phyloP scores from a whole-genome alignment of 495 filamentous ascomycete genomes.

The Aspergillus biplanus region DNA sequence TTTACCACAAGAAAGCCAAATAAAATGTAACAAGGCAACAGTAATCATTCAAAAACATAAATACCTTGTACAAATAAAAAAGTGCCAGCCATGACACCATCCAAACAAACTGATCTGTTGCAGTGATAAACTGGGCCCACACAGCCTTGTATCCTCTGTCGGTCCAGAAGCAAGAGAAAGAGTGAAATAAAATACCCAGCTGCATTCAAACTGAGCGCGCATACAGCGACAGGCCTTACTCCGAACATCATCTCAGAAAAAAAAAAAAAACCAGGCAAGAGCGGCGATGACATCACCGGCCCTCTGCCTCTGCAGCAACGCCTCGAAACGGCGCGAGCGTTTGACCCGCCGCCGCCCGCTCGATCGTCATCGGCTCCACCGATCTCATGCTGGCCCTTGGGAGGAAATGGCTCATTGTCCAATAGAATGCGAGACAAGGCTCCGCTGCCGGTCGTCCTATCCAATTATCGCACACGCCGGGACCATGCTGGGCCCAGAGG shows the following conservation, averaged over 20 bases:
- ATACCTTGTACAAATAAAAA: background rate
- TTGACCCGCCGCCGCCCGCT: constrained; percentile 34
- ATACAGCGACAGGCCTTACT: background rate
- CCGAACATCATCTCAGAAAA: background rate
- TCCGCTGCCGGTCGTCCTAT: constrained; percentile 27
- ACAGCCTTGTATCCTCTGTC: background rate
- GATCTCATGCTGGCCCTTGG: constrained; percentile 41
- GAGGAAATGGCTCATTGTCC: constrained; percentile 30
- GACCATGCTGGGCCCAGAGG: constrained; percentile 29
- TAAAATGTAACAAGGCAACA: background rate
- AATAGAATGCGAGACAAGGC: constrained; percentile 23
- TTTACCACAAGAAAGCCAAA: too few species aligned
- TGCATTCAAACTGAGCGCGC: background rate
- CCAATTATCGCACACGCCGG: constrained; percentile 32
- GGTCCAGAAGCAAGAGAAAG: background rate
- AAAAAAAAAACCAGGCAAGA: constrained; percentile 1
- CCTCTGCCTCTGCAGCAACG: constrained; percentile 1
- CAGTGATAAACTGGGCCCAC: background rate
- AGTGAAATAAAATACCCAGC: background rate
- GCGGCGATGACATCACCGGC: constrained; percentile 38
- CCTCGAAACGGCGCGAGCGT: constrained; percentile 36
- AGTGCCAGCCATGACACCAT: constrained; percentile 13
- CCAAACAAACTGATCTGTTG: background rate
- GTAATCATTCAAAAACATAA: background rate
- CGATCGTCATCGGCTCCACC: constrained; percentile 48